Base-by-base conservation (phyloP, 2,329 filamentous ascomycete genomes). In the Penicillium sp. region DNA sequence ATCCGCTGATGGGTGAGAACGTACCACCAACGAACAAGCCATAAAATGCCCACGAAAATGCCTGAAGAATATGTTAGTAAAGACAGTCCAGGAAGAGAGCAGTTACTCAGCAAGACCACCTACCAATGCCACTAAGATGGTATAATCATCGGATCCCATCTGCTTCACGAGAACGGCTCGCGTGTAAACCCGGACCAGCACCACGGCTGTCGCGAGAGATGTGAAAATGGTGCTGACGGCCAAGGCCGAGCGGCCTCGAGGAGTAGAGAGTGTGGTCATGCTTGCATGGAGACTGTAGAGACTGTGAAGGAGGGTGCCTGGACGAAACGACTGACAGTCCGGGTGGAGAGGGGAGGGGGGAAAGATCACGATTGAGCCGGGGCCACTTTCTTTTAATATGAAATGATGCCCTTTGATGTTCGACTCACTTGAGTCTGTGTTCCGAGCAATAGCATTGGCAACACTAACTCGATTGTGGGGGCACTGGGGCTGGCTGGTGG, bases 121-220 rank as follows among this genome's bases (percentile, higher is more conserved):
- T 66, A 76, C 70, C 22, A 76, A 63, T 5, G 76, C 70, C 28
- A 72, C 64, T 8, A 79, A 15, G 48, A 78, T 74, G 28, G 69
- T 70, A 68, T 75, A 75, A 57, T 79, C 77, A 25, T 77, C 73
- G 11, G 65, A 50, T 50, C 71, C 71, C 56, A 75, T 67, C 39
- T 77, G 72, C 59, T 72, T 73, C 39, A 76, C 69, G 53, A 77
- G 60, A 11, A 66, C 60, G 3, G 66, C 63, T 54, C 75, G 65
- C 8, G 78, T 79, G 60, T 77, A 79, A 51, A 80, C 72, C 7
- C 78, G 76, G n/a, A 76, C 55, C 3, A 61, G 62, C n/a, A 78
- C 73, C 45, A 78, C 71, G 0, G 67, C 39, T 11, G 70, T 69
- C 3, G 73, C 70, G 17, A 79, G 66, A 37, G 51, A 60, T 1